Evolutionary conservation across 2,329 filamentous ascomycete genomes (phyloP), one percentile per base, ranked within the genome.

Genomic region (Pezicula neosporulosa): DNA sequence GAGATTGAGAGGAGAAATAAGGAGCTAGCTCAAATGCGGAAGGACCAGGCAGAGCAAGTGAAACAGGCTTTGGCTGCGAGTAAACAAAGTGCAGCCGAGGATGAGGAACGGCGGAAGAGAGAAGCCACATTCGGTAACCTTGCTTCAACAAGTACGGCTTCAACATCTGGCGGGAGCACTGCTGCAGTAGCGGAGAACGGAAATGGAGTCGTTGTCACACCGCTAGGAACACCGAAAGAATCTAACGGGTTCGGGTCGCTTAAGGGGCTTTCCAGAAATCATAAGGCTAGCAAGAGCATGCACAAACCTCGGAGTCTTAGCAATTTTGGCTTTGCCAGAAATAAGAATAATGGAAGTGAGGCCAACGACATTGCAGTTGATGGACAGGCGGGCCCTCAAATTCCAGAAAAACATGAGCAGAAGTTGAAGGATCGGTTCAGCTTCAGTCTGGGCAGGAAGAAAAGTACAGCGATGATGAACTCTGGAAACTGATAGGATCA

Each of bases 231-330:
- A 18, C 44, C 44, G n/a, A 56, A 54, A 19, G 68, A 64, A 43
- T 60, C 70, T 19, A 72, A 72, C 44, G 72, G 75, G 5, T 75
- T 82, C 30, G 51, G 51, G 54, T 6, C 55, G 53, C 10, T 51
- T 64, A 18, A 60, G 49, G 47, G 21, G 18, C 13, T 48, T 6
- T 48, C 82, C 61, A 78, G 89, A 42, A 84, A 88, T 57, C 81
- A 85, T 59, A 78, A 85, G 49, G 83, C 83, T 9, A 90, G 86
- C 67, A 93, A 89, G 72, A 91, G 89, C 56, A 80, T 96, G 73
- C 82, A 37, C 39, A 44, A 44, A 28, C 30, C 30, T 33, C 42
- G 42, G 16, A 62, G 88, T 45, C 82, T 86, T 56, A 90, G 87
- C 68, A 87, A 88, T 59, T 85, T 89, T 62, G 81, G 79, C 30